A percentile compares a stretch with the other conserved stretches of the same genome.
Conservation (phyloP, 768 basidiomycete species). For the Austroboletus festivus region DNA sequence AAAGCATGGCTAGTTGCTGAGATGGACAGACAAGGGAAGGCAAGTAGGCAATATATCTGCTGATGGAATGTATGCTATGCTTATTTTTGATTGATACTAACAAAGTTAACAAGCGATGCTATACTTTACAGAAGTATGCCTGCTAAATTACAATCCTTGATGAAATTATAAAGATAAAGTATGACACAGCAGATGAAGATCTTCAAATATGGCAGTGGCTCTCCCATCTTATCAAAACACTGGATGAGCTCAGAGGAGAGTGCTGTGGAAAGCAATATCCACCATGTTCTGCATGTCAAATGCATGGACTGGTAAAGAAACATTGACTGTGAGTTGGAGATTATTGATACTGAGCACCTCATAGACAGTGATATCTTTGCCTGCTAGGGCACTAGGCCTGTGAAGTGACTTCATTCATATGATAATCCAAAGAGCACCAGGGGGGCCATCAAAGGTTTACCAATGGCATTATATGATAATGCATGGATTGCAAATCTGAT, state of each 20-base stretch:
- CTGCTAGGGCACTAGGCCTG: background rate
- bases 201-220: slow-evolving; percentile 9
- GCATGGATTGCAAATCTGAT: slow-evolving; percentile 1
- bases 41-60: background rate
- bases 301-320: too few relatives aligned
- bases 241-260: slow-evolving; percentile 15
- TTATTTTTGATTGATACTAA: too few relatives aligned
- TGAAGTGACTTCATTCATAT: background rate
- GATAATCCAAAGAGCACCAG: slow-evolving; percentile 1
- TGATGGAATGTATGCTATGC: slow-evolving; percentile 1
- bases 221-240: background rate
- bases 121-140: slow-evolving; percentile 6
- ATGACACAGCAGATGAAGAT: background rate
- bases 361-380: slow-evolving; percentile 5
- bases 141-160: background rate
- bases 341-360: background rate
- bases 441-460: background rate
- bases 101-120: too few relatives aligned
- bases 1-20: background rate
- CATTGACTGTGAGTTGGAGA: slow-evolving; percentile 1
- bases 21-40: background rate
- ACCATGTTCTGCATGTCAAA: too few relatives aligned
- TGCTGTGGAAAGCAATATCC: too few relatives aligned
- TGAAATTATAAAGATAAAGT: background rate
- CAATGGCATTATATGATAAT: slow-evolving; percentile 2